Percentiles rank a stretch among this genome's conserved stretches.
Conservation (phyloP, 768 basidiomycete genomes). For the Butyriboletus loyo region DNA sequence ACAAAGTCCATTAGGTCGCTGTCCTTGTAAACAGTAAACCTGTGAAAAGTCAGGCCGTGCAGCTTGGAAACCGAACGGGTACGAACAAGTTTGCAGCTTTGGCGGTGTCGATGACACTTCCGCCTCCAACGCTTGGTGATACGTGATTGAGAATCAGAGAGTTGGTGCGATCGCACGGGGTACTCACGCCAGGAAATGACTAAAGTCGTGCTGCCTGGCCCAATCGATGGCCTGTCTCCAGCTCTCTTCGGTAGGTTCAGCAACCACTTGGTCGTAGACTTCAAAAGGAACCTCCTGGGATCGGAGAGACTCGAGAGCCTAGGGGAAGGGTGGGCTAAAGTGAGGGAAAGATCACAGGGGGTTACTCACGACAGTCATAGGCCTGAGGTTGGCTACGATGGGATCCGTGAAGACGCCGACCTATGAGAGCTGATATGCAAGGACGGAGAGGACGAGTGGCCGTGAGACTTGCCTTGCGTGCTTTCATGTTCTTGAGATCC, state of each 20-base stretch:
- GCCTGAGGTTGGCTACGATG: conserved; percentile 73
- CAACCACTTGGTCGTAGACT: conserved; percentile 74
- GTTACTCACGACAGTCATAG: conserved; percentile 72
- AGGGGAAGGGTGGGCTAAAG: background rate
- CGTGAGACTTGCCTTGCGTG: conserved; percentile 57
- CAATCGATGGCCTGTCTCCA: conserved; percentile 88
- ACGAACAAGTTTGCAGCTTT: conserved; percentile 88
- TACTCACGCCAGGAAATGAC: conserved; percentile 86
- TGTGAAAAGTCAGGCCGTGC: conserved; percentile 27
- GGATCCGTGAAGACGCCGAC: conserved; percentile 94
- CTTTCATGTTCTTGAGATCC: conserved; percentile 93
- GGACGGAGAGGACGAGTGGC: background rate
- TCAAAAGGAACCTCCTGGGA: conserved; percentile 75
- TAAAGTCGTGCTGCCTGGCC: conserved; percentile 83
- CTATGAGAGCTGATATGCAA: conserved; percentile 37
- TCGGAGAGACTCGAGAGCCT: conserved; percentile 82
- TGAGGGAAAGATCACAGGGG: background rate
- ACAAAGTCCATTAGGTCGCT: conserved; percentile 94
- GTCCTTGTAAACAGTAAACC: conserved; percentile 89
- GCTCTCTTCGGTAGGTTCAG: conserved; percentile 91
- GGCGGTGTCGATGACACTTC: conserved; percentile 92
- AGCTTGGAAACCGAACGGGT: background rate
- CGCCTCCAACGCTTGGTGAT: conserved; percentile 76
- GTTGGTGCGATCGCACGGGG: background rate
- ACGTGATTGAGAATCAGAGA: background rate